A percentile compares a stretch with the other conserved stretches of the same genome.
phyloP scores from a whole-genome alignment of 78 protist genomes.

The Dictyostelium capitatum region DNA sequence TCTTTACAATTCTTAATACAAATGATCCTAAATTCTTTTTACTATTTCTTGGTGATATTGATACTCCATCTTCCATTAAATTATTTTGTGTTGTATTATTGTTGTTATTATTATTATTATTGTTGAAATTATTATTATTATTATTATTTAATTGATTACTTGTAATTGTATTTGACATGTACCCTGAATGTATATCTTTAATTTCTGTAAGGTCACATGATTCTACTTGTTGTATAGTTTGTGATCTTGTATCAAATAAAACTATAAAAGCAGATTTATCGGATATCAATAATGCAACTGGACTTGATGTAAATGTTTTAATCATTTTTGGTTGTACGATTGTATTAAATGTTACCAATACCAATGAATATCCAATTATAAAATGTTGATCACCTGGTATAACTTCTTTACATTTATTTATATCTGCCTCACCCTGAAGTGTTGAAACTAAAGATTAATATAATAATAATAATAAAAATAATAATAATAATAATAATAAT shows the following conservation, averaged over 20 bases:
- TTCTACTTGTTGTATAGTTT: constrained; percentile 32
- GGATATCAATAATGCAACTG: constrained; percentile 46
- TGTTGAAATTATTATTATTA: not conserved
- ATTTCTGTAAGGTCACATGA: constrained; percentile 38
- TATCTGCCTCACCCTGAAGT: constrained; percentile 51
- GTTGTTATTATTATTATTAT: not conserved
- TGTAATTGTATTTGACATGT: constrained; percentile 21
- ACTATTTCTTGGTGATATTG: constrained; percentile 19
- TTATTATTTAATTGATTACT: constrained; percentile 16
- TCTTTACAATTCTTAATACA: constrained; percentile 38
- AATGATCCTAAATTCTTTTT: constrained; percentile 40
- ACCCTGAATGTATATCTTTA: constrained; percentile 53
- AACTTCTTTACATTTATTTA: constrained; percentile 49
- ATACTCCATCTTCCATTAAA: constrained; percentile 17
- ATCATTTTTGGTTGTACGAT: constrained; percentile 36
- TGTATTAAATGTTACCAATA: constrained; percentile 30
- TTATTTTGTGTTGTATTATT: not conserved
- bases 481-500: not conserved
- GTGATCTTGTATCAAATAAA: constrained; percentile 41
- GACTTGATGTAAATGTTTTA: constrained; percentile 48
- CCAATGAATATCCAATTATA: constrained; percentile 49
- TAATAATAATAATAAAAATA: not conserved
- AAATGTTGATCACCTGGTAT: constrained; percentile 61
- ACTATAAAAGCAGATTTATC: constrained; percentile 43
- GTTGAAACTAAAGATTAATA: not conserved